Base-by-base conservation (phyloP, 2,329 filamentous ascomycete species). In the Anthostomella pinea region DNA sequence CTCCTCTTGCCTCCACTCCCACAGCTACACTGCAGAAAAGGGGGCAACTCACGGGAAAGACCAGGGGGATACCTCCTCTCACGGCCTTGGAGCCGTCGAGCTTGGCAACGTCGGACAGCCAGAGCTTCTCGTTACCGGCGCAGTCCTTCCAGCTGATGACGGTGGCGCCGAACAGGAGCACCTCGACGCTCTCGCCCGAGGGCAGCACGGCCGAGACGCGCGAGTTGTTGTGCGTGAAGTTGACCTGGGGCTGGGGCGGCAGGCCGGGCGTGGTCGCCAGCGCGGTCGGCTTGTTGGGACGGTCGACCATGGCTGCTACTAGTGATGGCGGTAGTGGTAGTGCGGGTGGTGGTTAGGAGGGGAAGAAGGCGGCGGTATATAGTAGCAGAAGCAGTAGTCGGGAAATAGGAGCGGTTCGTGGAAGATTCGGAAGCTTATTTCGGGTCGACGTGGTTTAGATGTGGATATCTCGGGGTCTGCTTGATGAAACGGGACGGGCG, bases 101-200 rank as follows among this genome's bases (percentile, higher is more conserved):
- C 55, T 79, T 79, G 28, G 90, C 85, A 39, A 75, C 80, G 43
- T 89, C 79, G 65, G 86, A 93, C 51, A 96, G 58, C 76, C 88
- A 96, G 36, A 96, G 74, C 66, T 89, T 89, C 70, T 96, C 90
- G 38, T 79, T 68, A 30, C 85, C 85, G 39, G 77, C 72, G 41
- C 81, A 77, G 58, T 85, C 83, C 72, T 93, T 95, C 93, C 93
- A 98, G 65, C 85, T 93, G 41, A 86, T 81, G 30, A 98, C 85
- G 1, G 90, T 97, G 8, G 93, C 93, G 40, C 93, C 93, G 57
- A 86, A 86, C n/a, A 97, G 79, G 43, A 95, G 73, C 23, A 98
- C 74, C 48, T 88, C 82, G 50, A 95, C 79, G 37, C 80, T 87
- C 68, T 97, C 90, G 50, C 91, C 90, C 1, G 87, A 85, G 24